A percentile compares a stretch with the other conserved stretches of the same genome.
Evolutionary conservation across 352 stramenopile genomes (phyloP).

Genomic region (Pythium folliculosum): DNA sequence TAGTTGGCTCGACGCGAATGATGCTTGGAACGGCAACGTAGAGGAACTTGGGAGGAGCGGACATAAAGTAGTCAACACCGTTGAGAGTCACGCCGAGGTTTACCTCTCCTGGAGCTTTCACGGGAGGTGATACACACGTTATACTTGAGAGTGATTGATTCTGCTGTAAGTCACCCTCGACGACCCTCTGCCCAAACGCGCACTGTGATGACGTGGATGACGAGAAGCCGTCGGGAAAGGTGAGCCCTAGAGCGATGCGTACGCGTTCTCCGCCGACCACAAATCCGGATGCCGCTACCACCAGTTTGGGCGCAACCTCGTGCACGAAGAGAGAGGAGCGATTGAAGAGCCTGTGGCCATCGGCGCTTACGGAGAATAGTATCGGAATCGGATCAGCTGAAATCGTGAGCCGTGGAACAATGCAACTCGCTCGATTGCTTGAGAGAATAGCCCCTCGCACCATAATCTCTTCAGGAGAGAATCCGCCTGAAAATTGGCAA

Average conservation of each 20-base stretch:
- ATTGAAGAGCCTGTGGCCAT: slow-evolving; percentile 4
- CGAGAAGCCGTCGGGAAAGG: not conserved
- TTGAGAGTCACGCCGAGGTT: slow-evolving; percentile 17
- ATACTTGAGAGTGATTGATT: not conserved
- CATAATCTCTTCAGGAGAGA: not conserved
- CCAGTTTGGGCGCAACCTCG: not conserved
- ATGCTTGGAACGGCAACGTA: slow-evolving; percentile 7
- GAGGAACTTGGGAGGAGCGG: not conserved
- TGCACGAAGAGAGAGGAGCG: slow-evolving; percentile 9
- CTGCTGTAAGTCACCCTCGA: not conserved
- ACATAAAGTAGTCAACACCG: slow-evolving; percentile 17
- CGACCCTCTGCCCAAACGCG: not conserved
- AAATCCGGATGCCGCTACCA: slow-evolving; percentile 7
- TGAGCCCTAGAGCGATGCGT: not conserved
- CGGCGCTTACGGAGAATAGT: slow-evolving; percentile 8
- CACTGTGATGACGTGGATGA: not conserved
- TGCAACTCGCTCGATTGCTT: slow-evolving; percentile 10
- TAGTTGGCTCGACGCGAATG: slow-evolving; percentile 3
- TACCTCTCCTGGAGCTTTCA: not conserved
- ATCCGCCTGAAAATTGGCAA: slow-evolving; percentile 11
- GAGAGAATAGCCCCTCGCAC: slow-evolving; percentile 12
- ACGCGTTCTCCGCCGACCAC: slow-evolving; percentile 15
- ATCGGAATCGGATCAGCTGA: not conserved
- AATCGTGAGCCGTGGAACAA: slow-evolving; percentile 6
- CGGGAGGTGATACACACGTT: slow-evolving; percentile 5